Evolutionary conservation across 176 grass and related monocot species (phyloP).

Genomic region (Ensete glaucum): DNA sequence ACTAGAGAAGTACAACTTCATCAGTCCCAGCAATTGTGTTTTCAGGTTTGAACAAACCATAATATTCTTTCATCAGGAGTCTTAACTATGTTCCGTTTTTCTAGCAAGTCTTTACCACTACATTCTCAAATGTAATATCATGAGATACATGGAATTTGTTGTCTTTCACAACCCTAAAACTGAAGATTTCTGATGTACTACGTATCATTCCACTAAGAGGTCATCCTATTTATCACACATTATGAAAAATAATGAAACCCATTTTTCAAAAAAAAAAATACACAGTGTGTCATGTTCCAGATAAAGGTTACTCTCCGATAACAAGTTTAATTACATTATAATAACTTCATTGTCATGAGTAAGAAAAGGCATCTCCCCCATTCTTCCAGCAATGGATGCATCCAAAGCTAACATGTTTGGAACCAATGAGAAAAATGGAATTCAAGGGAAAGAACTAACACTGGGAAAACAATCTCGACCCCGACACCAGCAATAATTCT

Average conservation of each 20-base stretch:
- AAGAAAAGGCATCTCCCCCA: too few species aligned
- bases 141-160: not conserved
- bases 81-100: too few species aligned
- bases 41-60: not conserved
- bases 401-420: too few species aligned
- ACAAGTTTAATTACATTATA: too few species aligned
- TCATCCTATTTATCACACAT: not conserved
- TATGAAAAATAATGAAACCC: not conserved
- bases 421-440: not conserved
- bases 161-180: not conserved
- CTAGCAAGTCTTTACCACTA: not conserved
- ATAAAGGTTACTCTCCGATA: not conserved
- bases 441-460: conserved; percentile 47
- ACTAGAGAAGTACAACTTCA: too few species aligned
- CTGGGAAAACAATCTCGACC: conserved; percentile 93
- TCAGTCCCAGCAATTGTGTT: not conserved
- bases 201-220: not conserved
- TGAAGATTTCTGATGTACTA: not conserved
- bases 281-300: too few species aligned
- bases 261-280: too few species aligned
- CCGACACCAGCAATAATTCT: conserved; percentile 90
- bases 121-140: not conserved
- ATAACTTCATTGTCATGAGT: too few species aligned
- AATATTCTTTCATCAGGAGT: too few species aligned
- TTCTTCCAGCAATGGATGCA: too few species aligned